Conservation (phyloP, 1,139 yeast genomes). For the Scheffersomyces quercinus region DNA sequence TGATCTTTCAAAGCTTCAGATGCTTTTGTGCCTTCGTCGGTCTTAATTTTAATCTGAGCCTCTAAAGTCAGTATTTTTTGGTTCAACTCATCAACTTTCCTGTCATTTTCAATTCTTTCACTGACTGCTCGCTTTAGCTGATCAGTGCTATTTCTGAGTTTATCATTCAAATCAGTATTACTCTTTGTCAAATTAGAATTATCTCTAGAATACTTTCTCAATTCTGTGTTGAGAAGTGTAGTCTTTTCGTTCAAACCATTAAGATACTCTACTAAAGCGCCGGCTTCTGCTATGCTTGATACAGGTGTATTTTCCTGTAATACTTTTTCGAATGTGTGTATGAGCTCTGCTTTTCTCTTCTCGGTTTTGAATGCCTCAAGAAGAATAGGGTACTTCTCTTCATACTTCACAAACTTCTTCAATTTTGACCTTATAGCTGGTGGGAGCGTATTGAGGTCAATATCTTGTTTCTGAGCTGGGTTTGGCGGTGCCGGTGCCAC, state of each 20-base stretch:
- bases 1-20: not conserved
- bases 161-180: constrained; percentile 11
- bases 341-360: constrained; percentile 63
- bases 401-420: constrained; percentile 81
- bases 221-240: constrained; percentile 55
- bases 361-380: constrained; percentile 84
- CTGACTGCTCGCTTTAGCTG: constrained; percentile 3
- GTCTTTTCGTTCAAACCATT: constrained; percentile 63
- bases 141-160: constrained; percentile 7
- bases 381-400: constrained; percentile 80
- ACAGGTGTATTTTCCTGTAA: constrained; percentile 82
- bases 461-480: constrained; percentile 15
- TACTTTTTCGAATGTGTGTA: constrained; percentile 67
- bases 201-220: constrained; percentile 29
- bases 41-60: constrained; percentile 5
- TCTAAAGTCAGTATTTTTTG: constrained; percentile 4
- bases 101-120: constrained; percentile 1
- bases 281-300: constrained; percentile 70
- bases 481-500: not conserved
- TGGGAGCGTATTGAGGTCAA: constrained; percentile 48
- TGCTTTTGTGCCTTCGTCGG: constrained; percentile 4
- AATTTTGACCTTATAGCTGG: constrained; percentile 60
- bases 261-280: constrained; percentile 67
- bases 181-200: constrained; percentile 12
- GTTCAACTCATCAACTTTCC: constrained; percentile 1